Percentiles rank a stretch among this genome's conserved stretches.
Evolutionary conservation across 2,329 filamentous ascomycete species (phyloP).

Genomic region (Metarhizium rileyi): DNA sequence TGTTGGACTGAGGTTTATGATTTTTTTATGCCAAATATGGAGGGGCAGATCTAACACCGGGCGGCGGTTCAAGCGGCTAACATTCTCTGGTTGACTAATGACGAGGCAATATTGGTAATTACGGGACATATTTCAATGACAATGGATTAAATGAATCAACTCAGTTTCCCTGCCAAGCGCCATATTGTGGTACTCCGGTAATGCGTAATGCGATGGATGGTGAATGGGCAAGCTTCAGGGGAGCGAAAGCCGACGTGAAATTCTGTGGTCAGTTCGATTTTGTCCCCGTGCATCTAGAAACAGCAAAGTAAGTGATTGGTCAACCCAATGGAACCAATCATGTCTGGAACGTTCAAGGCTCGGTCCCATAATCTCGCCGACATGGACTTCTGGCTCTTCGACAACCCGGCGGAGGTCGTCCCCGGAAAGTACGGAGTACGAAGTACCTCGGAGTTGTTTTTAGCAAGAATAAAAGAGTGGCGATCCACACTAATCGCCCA

Average conservation of each 20-base stretch:
- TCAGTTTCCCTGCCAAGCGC: too few species aligned
- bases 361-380: conserved; percentile 17
- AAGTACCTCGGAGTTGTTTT: too few species aligned
- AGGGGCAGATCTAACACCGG: not conserved
- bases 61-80: not conserved
- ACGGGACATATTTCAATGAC: conserved; percentile 18
- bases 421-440: conserved; percentile 23
- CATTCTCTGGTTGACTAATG: not conserved
- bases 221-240: too few species aligned
- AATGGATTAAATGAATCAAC: conserved; percentile 10
- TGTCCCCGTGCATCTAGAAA: too few species aligned
- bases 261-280: too few species aligned
- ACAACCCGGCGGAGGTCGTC: conserved; percentile 14
- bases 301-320: too few species aligned
- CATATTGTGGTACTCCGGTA: too few species aligned
- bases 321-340: too few species aligned
- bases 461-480: conserved; percentile 27
- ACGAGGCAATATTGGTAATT: not conserved
- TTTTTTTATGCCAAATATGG: conserved; percentile 1
- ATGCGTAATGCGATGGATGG: too few species aligned
- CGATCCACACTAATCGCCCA: conserved; percentile 35
- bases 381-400: not conserved
- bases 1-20: not conserved
- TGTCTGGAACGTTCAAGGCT: conserved; percentile 26
- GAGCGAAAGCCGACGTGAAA: too few species aligned